Conservation (phyloP, 805 yeast genomes). For the Kazachstania kunashirensis region DNA sequence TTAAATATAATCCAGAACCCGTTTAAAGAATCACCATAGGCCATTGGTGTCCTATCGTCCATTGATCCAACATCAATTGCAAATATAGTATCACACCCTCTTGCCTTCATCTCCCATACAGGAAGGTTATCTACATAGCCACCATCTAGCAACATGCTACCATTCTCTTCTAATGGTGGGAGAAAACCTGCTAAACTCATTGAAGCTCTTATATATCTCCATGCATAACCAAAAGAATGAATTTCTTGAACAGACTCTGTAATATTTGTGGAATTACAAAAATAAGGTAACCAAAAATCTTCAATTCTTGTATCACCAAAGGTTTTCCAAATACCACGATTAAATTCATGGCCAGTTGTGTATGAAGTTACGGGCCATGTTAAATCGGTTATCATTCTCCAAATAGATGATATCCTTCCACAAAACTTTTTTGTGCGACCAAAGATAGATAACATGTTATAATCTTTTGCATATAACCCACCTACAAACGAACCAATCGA, state of each 20-base stretch:
- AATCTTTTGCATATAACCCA: slow-evolving; percentile 87
- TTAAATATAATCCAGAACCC: slow-evolving; percentile 87
- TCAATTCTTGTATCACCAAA: slow-evolving; percentile 89
- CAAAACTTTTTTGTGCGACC: slow-evolving; percentile 85
- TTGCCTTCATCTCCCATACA: slow-evolving; percentile 79
- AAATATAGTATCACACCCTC: slow-evolving; percentile 78
- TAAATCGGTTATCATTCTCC: slow-evolving; percentile 78
- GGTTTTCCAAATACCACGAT: slow-evolving; percentile 94
- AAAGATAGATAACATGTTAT: slow-evolving; percentile 81
- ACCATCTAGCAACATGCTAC: slow-evolving; percentile 90
- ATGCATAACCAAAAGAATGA: slow-evolving; percentile 84
- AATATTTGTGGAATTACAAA: slow-evolving; percentile 86
- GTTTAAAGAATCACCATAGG: slow-evolving; percentile 84
- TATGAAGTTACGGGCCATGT: slow-evolving; percentile 93
- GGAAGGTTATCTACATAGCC: slow-evolving; percentile 93
- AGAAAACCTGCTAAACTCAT: slow-evolving; percentile 92
- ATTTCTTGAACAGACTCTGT: slow-evolving; percentile 93
- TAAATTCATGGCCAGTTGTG: slow-evolving; percentile 94
- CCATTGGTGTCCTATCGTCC: slow-evolving; percentile 84
- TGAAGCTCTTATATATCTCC: slow-evolving; percentile 92
- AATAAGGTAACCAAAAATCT: slow-evolving; percentile 89
- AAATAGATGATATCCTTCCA: slow-evolving; percentile 66
- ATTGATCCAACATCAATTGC: slow-evolving; percentile 96
- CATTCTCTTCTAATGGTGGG: slow-evolving; percentile 77
- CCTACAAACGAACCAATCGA: slow-evolving; percentile 95